Conservation (phyloP, 164 flowering plant genomes). For the Stephania yunnanensis region DNA sequence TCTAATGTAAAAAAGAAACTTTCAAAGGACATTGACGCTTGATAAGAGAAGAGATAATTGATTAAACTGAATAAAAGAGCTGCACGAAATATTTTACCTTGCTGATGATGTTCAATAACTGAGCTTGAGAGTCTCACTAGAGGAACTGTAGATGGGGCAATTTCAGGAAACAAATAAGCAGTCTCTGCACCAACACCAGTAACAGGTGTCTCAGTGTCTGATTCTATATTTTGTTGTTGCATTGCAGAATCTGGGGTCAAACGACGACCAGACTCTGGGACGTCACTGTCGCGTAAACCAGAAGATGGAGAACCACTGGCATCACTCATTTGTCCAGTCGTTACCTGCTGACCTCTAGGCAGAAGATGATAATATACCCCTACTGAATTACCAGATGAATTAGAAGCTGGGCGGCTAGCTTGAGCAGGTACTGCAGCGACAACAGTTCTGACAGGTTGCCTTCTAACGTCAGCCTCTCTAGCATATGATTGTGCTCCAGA, state of each 20-base stretch:
- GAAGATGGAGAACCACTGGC: slow-evolving; percentile 37
- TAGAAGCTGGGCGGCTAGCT: slow-evolving; percentile 33
- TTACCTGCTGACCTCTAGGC: slow-evolving; percentile 52
- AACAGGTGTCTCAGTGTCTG: slow-evolving; percentile 15
- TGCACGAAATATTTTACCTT: slow-evolving; percentile 9
- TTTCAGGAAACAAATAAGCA: not conserved
- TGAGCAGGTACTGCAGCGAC: slow-evolving; percentile 66
- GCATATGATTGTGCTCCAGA: slow-evolving; percentile 28
- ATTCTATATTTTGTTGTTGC: slow-evolving; percentile 28
- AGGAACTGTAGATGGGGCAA: slow-evolving; percentile 7
- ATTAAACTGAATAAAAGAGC: not conserved
- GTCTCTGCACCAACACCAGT: slow-evolving; percentile 23
- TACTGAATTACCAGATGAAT: slow-evolving; percentile 39
- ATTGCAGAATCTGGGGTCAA: slow-evolving; percentile 21
- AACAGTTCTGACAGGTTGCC: slow-evolving; percentile 63
- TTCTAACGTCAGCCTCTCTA: slow-evolving; percentile 50
- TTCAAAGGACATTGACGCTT: not conserved
- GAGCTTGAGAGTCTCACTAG: slow-evolving; percentile 4
- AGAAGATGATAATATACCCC: slow-evolving; percentile 64
- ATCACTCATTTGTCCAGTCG: slow-evolving; percentile 31
- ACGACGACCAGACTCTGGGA: slow-evolving; percentile 22
- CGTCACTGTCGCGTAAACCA: slow-evolving; percentile 18
- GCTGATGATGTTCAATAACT: slow-evolving; percentile 7
- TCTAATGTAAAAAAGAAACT: not conserved
- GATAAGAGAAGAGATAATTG: not conserved